A percentile compares a stretch with the other conserved stretches of the same genome.
These are phyloP conservation scores for Pichia sp. DNA, from an alignment of 1,139 yeast species.

Conservation along the genomic window DNA sequence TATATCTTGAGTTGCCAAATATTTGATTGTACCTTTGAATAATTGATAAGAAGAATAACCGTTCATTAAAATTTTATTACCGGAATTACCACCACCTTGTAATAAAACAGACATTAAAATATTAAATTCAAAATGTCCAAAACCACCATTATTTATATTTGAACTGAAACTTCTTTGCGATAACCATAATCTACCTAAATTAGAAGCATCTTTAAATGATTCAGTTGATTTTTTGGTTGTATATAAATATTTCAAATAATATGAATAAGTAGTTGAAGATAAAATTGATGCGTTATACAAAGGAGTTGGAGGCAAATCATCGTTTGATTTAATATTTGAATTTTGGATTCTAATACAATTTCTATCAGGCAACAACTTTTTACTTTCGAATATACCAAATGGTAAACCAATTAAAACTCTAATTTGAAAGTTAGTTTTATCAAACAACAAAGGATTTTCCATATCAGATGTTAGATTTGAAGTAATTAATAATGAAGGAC, in stretches of 20 bases:
- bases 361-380: constrained; percentile 71
- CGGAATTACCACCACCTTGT: constrained; percentile 76
- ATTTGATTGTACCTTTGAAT: constrained; percentile 80
- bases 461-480: constrained; percentile 29
- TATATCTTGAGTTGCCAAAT: constrained; percentile 72
- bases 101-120: constrained; percentile 72
- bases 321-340: constrained; percentile 28
- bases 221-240: constrained; percentile 71
- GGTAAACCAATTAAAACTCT: constrained; percentile 72
- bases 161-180: constrained; percentile 78
- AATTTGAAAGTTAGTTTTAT: constrained; percentile 64
- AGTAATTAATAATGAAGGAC: constrained; percentile 56
- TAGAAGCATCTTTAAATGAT: constrained; percentile 83
- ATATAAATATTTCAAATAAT: constrained; percentile 69
- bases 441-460: constrained; percentile 44
- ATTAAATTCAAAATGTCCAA: constrained; percentile 89
- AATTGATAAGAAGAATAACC: constrained; percentile 92
- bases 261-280: constrained; percentile 60
- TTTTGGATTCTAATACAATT: constrained; percentile 64
- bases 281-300: constrained; percentile 75
- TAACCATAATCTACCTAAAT: constrained; percentile 84
- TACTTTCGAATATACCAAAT: constrained; percentile 59
- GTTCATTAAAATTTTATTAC: constrained; percentile 67
- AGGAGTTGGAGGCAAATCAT: constrained; percentile 70
- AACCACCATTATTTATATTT: constrained; percentile 56